Evolutionary conservation across 345 rosid genomes (phyloP), one percentile per base, ranked within the genome.

Genomic region (Geranium rotundifolium): DNA sequence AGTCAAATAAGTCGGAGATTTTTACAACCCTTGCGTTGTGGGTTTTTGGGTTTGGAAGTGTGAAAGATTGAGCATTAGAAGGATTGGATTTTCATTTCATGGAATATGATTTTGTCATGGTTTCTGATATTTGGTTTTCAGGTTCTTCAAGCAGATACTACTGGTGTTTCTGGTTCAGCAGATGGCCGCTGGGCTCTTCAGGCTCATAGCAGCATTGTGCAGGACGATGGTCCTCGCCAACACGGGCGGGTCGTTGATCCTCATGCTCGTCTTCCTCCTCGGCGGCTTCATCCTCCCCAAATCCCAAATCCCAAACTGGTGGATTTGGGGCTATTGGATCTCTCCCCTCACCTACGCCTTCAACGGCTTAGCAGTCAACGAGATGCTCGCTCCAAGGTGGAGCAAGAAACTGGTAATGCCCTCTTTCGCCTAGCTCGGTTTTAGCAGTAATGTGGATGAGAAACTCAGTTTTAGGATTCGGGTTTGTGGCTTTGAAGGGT

Each of bases 241-340:
- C 64, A 87, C 96, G 0, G 90, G 91, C 5, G 95, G 97, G 2
- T 73, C 84, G 71, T 75, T 89, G n/a, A 66, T 67, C 49, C 81
- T 89, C 16, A 82, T 92, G 14, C 84, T 92, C 14, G 71, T 87
- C 63, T 85, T 85, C 82, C 55, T 89, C 77, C 80, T 87, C 13
- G 96, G 96, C 70, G 95, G 95, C 46, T 89, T 92, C 83, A 79
- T 87, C 55, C 50, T 89, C 65, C 96, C 90, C 30, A 69, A 70
- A 79, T 66, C 95, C 87, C n/a, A 69, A 69, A 84, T 92, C 57
- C 99, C 97, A 29, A 60, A 17, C 1, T 86, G 97, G 87, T 92
- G 90, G 96, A 60, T 59, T 20, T 92, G 97, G 98, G 95, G 75
- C 56, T 82, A 87, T 56, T 92, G 97, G 98, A 64, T 83, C 49